Evolutionary conservation across 805 yeast genomes (phyloP), one percentile per base, ranked within the genome.

Genomic region (Teunomyces stri): DNA sequence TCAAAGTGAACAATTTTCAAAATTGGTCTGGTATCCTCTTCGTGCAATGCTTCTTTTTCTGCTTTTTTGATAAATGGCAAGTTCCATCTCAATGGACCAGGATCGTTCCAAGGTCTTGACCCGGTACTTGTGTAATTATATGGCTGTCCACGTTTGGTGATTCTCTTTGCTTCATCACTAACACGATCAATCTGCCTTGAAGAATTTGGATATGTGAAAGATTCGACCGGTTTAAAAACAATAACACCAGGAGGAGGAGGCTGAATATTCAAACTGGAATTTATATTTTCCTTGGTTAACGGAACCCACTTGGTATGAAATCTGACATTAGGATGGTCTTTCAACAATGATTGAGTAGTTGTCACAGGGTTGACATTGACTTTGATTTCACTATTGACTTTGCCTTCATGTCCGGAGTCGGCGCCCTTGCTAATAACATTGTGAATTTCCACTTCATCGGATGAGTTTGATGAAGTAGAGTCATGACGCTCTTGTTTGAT

Each of bases 171-270:
- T 55, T 84, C 83, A 50, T 86, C 91, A 41, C 82, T 70, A 13
- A 91, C 75, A 21, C 66, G 62, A 56, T 90, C 96, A 38, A 80
- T 74, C 62, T 87, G 95, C 51, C 78, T 69, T 0, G 96, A 82
- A 40, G 86, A 77, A 62, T 91, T 91, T 34, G 96, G 82, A 68
- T 89, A 91, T 0, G 89, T 80, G 67, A 87, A 86, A 12, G 90
- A 73, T 59, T 91, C 97, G 15, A 84, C 70, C 35, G 94, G 86
- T 57, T 94, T 80, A 72, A 84, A 91, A 2, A 91, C 96, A 48
- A 90, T 57, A 13, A 91, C 90, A 29, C 97, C 97, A 1, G 92
- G 89, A 25, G 97, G 97, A 12, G 97, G 96, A 1, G 90, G 87
- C 12, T 64, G 64, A 5, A 91, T 79, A 0, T 72, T 61, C 13